phyloP scores from a whole-genome alignment of 2,329 filamentous ascomycete species.

The Coniochaeta hoffmannii region DNA sequence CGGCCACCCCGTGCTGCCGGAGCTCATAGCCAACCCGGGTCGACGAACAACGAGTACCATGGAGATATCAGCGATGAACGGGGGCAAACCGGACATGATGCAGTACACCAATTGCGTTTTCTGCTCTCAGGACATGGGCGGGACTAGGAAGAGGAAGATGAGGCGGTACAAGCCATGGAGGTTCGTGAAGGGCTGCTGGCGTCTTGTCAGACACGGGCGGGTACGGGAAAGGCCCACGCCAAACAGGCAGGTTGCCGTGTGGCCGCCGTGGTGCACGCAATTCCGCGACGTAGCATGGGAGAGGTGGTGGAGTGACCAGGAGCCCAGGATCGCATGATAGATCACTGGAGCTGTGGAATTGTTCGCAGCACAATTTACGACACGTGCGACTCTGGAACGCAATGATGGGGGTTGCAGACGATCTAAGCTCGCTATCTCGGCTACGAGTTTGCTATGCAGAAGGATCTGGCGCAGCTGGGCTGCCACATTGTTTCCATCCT shows the following conservation, averaged over 20 bases:
- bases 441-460: neutral
- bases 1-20: conserved; percentile 24
- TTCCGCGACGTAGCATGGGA: conserved; percentile 13
- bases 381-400: too few relatives aligned
- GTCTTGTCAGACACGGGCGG: neutral
- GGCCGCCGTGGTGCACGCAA: neutral
- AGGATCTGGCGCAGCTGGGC: neutral
- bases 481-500: neutral
- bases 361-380: neutral
- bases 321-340: conserved; percentile 8
- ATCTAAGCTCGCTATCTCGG: neutral
- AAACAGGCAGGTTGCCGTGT: neutral
- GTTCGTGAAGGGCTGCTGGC: neutral
- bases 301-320: conserved; percentile 16
- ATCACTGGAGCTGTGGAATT: too few relatives aligned
- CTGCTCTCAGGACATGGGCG: neutral
- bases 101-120: neutral
- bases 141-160: conserved; percentile 1
- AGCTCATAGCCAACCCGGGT: conserved; percentile 6
- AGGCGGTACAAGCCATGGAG: conserved; percentile 8
- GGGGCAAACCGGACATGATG: neutral
- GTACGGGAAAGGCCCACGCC: neutral
- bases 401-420: neutral
- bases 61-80: neutral
- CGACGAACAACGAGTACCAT: neutral